Evolutionary conservation across 495 filamentous ascomycete species (phyloP).

Genomic region (Lasiosphaeria hispida): DNA sequence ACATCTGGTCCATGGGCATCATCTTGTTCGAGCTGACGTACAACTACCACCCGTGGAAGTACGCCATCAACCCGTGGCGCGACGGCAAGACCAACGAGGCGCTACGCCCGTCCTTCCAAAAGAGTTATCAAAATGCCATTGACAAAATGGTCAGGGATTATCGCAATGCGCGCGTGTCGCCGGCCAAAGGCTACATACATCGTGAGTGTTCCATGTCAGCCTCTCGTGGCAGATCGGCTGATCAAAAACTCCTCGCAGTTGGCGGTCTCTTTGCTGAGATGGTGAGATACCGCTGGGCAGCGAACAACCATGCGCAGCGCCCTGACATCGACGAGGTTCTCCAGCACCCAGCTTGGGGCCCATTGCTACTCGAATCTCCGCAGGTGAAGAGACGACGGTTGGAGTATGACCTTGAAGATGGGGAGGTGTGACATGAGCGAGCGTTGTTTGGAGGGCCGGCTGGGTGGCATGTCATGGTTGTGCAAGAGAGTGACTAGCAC

Average conservation of each 20-base stretch:
- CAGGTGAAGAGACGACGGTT: not conserved
- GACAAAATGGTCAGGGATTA: constrained; percentile 5
- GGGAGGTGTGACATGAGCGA: no score
- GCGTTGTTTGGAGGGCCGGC: not conserved
- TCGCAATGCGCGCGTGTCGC: not conserved
- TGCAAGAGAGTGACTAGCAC: not conserved
- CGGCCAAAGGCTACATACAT: constrained; percentile 1
- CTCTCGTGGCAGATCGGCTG: not conserved
- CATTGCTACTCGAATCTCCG: not conserved
- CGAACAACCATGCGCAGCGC: not conserved
- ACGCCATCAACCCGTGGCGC: constrained; percentile 3
- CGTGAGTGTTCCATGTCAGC: not conserved
- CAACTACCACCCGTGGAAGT: constrained; percentile 16
- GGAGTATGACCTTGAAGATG: no score
- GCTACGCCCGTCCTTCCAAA: constrained; percentile 3
- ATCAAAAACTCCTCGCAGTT: not conserved
- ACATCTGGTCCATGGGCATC: constrained; percentile 22
- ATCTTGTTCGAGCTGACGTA: constrained; percentile 18
- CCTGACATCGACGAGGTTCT: constrained; percentile 3
- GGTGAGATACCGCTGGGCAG: not conserved
- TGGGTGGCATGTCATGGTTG: not conserved
- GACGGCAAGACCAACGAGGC: constrained; percentile 6
- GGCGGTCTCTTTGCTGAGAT: constrained; percentile 2
- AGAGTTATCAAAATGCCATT: constrained; percentile 3
- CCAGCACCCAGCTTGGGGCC: constrained; percentile 1